A percentile compares a stretch with the other conserved stretches of the same genome.
phyloP scores from a whole-genome alignment of 1,284 basidiomycete genomes.

The Cutaneotrichosporon mucoides region DNA sequence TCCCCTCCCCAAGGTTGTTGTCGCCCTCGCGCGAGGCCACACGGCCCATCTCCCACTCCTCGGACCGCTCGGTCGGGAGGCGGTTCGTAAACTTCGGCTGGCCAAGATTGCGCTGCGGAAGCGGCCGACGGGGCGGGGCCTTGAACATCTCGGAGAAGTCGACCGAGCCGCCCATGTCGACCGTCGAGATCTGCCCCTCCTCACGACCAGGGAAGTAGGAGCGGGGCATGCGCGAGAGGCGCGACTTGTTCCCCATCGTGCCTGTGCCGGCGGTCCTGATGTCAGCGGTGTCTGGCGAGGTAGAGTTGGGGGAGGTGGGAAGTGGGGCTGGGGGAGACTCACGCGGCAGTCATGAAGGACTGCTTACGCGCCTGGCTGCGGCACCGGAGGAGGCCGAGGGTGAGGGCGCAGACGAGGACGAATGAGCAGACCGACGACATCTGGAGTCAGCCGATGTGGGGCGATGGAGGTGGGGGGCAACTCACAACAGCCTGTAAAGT shows the following conservation, averaged over 20 bases:
- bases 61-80: not conserved
- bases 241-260: not conserved
- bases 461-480: not conserved
- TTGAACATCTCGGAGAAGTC: conserved; percentile 1
- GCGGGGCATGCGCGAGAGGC: not conserved
- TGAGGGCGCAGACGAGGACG: conserved; percentile 6
- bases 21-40: too few species aligned
- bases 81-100: not conserved
- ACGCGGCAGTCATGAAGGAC: not conserved
- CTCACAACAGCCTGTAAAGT: conserved; percentile 11
- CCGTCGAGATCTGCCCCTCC: not conserved
- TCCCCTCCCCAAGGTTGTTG: too few species aligned
- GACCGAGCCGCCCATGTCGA: not conserved
- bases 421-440: conserved; percentile 9
- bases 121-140: not conserved
- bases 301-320: too few species aligned
- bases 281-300: not conserved
- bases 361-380: conserved; percentile 10
- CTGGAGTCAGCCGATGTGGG: conserved; percentile 1
- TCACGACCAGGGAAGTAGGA: not conserved
- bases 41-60: not conserved
- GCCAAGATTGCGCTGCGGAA: not conserved
- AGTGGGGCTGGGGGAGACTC: not conserved
- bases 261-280: not conserved
- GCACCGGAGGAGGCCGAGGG: conserved; percentile 9